These are phyloP conservation scores for Salvia hispanica DNA, from an alignment of 257 asterid species.

Conservation along the genomic window DNA sequence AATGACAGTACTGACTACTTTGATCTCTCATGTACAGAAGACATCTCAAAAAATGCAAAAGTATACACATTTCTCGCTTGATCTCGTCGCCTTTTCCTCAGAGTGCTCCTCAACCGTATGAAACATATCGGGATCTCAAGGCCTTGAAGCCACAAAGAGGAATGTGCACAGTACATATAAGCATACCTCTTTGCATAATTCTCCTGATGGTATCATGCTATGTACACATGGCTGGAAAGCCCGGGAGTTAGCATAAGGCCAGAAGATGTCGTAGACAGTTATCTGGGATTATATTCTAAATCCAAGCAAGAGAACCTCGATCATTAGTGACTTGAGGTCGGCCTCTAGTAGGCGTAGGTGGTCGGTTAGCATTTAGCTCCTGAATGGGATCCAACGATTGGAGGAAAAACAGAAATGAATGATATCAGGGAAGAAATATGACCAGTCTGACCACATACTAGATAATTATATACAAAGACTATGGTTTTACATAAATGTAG, in stretches of 20 bases:
- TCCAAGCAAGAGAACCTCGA: constrained; percentile 94
- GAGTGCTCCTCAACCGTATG: constrained; percentile 27
- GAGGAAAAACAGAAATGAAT: neutral
- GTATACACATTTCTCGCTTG: constrained; percentile 20
- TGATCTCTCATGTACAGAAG: constrained; percentile 59
- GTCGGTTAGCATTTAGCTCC: constrained; percentile 98
- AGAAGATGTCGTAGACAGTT: constrained; percentile 40
- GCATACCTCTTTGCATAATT: constrained; percentile 29
- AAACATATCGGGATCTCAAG: constrained; percentile 21
- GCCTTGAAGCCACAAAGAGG: constrained; percentile 31
- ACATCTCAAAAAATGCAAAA: constrained; percentile 34
- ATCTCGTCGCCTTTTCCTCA: constrained; percentile 23
- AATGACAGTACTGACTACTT: constrained; percentile 40
- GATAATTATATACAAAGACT: neutral
- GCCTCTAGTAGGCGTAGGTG: constrained; percentile 98
- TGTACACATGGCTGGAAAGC: constrained; percentile 68
- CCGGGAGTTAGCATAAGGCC: constrained; percentile 55
- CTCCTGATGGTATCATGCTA: constrained; percentile 51
- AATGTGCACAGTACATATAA: neutral
- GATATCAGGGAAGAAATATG: neutral
- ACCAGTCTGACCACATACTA: constrained; percentile 7
- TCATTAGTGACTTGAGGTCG: constrained; percentile 92
- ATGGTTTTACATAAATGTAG: constrained; percentile 17
- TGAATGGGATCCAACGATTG: constrained; percentile 31
- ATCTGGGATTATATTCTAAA: constrained; percentile 52